Percentiles rank a stretch among this genome's conserved stretches.
Evolutionary conservation across 495 filamentous ascomycete species (phyloP).

Genomic region (Penicillium bovifimosum): DNA sequence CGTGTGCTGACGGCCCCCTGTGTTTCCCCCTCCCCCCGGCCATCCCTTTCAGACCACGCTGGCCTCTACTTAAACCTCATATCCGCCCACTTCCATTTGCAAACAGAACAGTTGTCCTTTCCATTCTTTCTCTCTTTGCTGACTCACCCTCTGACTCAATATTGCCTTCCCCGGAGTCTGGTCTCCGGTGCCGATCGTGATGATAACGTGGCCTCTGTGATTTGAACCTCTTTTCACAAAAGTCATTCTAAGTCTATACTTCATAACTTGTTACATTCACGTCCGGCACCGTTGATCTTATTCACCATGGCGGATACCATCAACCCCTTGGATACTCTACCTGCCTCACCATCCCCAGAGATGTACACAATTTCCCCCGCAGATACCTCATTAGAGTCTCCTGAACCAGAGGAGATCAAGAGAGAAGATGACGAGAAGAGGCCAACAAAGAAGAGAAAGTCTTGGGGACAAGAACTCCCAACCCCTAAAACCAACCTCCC

Average conservation of each 20-base stretch:
- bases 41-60: slow-evolving; percentile 34
- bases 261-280: slow-evolving; percentile 2
- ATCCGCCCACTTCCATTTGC: slow-evolving; percentile 1
- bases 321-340: slow-evolving; percentile 32
- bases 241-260: slow-evolving; percentile 7
- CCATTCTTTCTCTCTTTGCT: slow-evolving; percentile 12
- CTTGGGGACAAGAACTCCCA: slow-evolving; percentile 96
- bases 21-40: not conserved
- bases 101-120: slow-evolving; percentile 36
- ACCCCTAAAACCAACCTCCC: slow-evolving; percentile 95
- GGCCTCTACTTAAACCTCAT: slow-evolving; percentile 42
- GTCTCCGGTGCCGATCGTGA: slow-evolving; percentile 29
- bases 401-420: slow-evolving; percentile 23
- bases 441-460: slow-evolving; percentile 92
- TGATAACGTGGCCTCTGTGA: slow-evolving; percentile 36
- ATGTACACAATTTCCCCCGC: slow-evolving; percentile 48
- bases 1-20: slow-evolving; percentile 4
- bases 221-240: not conserved
- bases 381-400: slow-evolving; percentile 39
- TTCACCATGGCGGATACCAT: slow-evolving; percentile 36
- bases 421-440: slow-evolving; percentile 54
- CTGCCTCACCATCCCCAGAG: slow-evolving; percentile 28
- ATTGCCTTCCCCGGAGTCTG: slow-evolving; percentile 6
- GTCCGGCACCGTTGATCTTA: slow-evolving; percentile 15
- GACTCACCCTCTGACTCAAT: slow-evolving; percentile 18